Conservation (phyloP, 139 green algal genomes). For the Helicosporidium sp. region DNA sequence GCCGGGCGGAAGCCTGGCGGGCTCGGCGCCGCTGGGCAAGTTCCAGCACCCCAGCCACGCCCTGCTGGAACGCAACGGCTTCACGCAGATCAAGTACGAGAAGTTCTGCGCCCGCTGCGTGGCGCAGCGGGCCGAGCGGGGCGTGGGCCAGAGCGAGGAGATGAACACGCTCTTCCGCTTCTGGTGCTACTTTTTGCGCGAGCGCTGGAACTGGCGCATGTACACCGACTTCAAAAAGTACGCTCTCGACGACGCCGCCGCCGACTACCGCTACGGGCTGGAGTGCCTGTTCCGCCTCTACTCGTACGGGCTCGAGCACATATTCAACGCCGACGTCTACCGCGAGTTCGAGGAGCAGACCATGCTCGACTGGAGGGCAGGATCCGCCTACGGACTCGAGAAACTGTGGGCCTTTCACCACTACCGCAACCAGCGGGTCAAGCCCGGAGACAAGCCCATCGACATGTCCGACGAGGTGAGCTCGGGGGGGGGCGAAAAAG, state of each 20-base stretch:
- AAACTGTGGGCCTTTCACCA: conserved; percentile 92
- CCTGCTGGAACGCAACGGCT: conserved; percentile 79
- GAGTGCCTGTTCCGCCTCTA: conserved; percentile 89
- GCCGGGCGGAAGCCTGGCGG: conserved; percentile 5
- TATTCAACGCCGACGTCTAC: conserved; percentile 50
- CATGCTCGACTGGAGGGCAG: conserved; percentile 13
- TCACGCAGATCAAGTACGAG: conserved; percentile 78
- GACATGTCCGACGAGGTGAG: conserved; percentile 28
- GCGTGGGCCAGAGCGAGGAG: conserved; percentile 54
- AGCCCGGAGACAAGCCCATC: conserved; percentile 32
- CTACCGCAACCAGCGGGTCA: conserved; percentile 66
- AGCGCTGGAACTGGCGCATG: conserved; percentile 80
- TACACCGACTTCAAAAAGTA: conserved; percentile 63
- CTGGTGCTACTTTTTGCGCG: conserved; percentile 93
- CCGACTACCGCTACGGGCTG: conserved; percentile 74
- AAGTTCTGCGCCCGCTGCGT: conserved; percentile 69
- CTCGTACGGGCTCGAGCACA: conserved; percentile 79
- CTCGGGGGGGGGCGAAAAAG: background rate
- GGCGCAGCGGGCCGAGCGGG: conserved; percentile 51
- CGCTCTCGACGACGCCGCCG: conserved; percentile 35
- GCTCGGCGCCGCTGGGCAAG: conserved; percentile 41
- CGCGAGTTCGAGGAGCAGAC: conserved; percentile 70
- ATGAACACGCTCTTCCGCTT: conserved; percentile 98
- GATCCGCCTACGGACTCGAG: conserved; percentile 84
- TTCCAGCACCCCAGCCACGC: conserved; percentile 77